These are phyloP conservation scores for Immersiella caudata DNA, from an alignment of 495 filamentous ascomycete species.

Conservation along the genomic window DNA sequence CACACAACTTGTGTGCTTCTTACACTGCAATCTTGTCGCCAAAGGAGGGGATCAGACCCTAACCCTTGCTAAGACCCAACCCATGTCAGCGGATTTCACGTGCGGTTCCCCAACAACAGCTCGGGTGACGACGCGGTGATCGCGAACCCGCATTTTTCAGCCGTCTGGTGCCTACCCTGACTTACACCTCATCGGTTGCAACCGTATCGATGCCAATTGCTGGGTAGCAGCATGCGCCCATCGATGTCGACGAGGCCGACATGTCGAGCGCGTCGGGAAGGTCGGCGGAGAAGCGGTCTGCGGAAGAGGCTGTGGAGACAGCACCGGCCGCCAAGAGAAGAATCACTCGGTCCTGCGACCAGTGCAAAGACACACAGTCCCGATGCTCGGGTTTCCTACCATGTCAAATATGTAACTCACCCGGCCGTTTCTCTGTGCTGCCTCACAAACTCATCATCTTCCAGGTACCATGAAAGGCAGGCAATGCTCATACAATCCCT, in stretches of 20 bases:
- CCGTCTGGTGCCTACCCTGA: not conserved
- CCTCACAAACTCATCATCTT: not conserved
- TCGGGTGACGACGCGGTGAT: not conserved
- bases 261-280: not conserved
- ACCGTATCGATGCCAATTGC: not conserved
- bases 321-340: not conserved
- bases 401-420: slow-evolving; percentile 26
- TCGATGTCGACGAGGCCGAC: slow-evolving; percentile 1
- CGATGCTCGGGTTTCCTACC: slow-evolving; percentile 31
- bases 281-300: not conserved
- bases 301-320: not conserved
- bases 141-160: not conserved
- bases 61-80: too few species aligned
- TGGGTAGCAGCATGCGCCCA: not conserved
- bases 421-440: not conserved
- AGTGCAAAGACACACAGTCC: slow-evolving; percentile 17
- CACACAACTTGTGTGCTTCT: too few species aligned
- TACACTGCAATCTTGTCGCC: not conserved
- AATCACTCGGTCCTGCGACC: slow-evolving; percentile 30
- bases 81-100: too few species aligned
- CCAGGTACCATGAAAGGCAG: slow-evolving; percentile 21
- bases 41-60: too few species aligned
- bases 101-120: too few species aligned
- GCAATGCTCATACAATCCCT: slow-evolving; percentile 27
- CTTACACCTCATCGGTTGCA: not conserved